These are phyloP conservation scores for Candida sojae DNA, from an alignment of 1,139 yeast species.

Conservation along the genomic window DNA sequence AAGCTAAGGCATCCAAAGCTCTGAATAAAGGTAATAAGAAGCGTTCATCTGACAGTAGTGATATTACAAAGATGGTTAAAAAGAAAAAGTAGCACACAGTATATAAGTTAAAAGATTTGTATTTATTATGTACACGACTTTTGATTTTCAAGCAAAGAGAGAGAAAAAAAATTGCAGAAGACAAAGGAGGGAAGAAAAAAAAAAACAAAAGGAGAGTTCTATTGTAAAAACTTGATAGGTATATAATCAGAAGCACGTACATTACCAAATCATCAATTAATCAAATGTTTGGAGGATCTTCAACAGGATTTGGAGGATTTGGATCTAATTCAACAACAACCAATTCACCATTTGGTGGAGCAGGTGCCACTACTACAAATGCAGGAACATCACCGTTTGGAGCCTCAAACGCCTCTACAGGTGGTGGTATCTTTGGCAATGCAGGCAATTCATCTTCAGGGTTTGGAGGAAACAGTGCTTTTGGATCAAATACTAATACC, in stretches of 20 bases:
- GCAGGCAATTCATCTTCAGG: slow-evolving; percentile 14
- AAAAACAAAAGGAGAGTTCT: neutral
- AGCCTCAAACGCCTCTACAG: slow-evolving; percentile 16
- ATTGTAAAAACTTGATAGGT: neutral
- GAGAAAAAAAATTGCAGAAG: neutral
- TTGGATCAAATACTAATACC: slow-evolving; percentile 18
- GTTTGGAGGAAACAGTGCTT: slow-evolving; percentile 18
- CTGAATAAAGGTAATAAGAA: slow-evolving; percentile 13
- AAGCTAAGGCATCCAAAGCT: slow-evolving; percentile 26
- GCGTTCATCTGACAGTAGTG: slow-evolving; percentile 17
- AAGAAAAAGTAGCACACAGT: slow-evolving; percentile 12
- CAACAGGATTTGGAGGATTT: slow-evolving; percentile 66
- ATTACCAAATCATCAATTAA: slow-evolving; percentile 5
- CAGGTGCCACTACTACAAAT: slow-evolving; percentile 17
- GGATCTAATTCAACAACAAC: slow-evolving; percentile 37
- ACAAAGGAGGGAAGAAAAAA: neutral
- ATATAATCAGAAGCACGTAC: neutral
- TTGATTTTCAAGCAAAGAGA: neutral
- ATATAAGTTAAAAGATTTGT: too few species aligned
- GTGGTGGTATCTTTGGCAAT: slow-evolving; percentile 15
- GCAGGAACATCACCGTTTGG: slow-evolving; percentile 39
- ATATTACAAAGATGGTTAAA: slow-evolving; percentile 12
- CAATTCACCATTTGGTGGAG: slow-evolving; percentile 32
- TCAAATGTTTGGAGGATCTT: slow-evolving; percentile 48
- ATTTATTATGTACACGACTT: neutral